A percentile compares a stretch with the other conserved stretches of the same genome.
These are phyloP conservation scores for Epichloe hybrida DNA, from an alignment of 2,329 filamentous ascomycete genomes.

Conservation along the genomic window DNA sequence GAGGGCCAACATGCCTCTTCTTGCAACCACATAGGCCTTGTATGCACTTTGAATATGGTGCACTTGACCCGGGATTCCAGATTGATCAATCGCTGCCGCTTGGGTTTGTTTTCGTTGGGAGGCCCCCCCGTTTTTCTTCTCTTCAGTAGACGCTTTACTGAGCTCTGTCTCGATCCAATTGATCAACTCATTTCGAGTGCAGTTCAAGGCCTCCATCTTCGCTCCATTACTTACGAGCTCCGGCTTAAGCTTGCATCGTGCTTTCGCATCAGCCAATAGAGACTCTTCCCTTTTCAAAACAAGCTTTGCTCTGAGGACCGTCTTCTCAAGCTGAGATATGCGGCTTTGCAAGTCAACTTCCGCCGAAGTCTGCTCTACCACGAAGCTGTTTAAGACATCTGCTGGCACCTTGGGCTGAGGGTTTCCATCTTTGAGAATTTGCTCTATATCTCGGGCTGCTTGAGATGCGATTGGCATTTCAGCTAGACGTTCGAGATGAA, in stretches of 20 bases:
- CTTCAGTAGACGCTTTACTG: conserved; percentile 32
- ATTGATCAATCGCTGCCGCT: conserved; percentile 11
- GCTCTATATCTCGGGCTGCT: conserved; percentile 35
- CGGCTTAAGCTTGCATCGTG: conserved; percentile 22
- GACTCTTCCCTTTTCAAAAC: conserved; percentile 43
- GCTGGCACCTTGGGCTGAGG: conserved; percentile 37
- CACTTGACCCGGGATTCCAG: conserved; percentile 26
- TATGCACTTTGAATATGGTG: conserved; percentile 40
- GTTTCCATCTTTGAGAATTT: conserved; percentile 30
- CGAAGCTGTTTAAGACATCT: conserved; percentile 36
- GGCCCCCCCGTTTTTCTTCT: conserved; percentile 19
- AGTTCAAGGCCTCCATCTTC: conserved; percentile 39
- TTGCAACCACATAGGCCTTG: conserved; percentile 33
- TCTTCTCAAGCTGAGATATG: conserved; percentile 41
- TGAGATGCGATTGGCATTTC: conserved; percentile 38
- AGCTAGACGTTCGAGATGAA: conserved; percentile 34
- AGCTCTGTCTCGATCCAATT: conserved; percentile 53
- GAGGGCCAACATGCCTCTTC: conserved; percentile 33
- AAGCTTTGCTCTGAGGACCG: conserved; percentile 44
- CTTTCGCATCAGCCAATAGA: conserved; percentile 34
- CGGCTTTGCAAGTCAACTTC: conserved; percentile 32
- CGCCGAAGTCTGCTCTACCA: conserved; percentile 24
- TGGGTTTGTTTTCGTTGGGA: conserved; percentile 12
- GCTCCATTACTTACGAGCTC: conserved; percentile 23
- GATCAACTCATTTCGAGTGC: conserved; percentile 46